Percentiles rank a stretch among this genome's conserved stretches.
phyloP scores from a whole-genome alignment of 139 green algal species.

The Marvania coccoides region DNA sequence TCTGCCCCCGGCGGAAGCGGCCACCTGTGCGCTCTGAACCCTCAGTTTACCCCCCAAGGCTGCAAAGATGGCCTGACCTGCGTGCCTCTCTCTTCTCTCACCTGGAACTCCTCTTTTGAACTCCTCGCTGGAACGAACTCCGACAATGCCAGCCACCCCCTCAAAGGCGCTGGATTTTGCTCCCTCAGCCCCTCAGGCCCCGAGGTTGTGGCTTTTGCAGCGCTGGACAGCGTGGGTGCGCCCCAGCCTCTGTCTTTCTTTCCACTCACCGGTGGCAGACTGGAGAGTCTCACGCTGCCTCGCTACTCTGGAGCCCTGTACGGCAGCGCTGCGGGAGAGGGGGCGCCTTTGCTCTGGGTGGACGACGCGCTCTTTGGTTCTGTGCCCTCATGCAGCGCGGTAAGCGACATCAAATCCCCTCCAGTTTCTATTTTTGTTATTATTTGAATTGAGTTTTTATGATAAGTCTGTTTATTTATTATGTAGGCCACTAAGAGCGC shows the following conservation, averaged over 20 bases:
- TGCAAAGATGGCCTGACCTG: background rate
- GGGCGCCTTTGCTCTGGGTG: background rate
- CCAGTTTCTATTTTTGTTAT: no score
- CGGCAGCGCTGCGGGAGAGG: background rate
- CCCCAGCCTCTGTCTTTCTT: slow-evolving; percentile 14
- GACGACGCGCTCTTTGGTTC: slow-evolving; percentile 1
- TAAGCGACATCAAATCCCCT: no score
- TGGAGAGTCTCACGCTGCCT: slow-evolving; percentile 2
- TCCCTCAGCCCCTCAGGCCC: background rate
- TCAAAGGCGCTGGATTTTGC: background rate
- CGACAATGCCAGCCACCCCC: background rate
- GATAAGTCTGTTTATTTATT: no score
- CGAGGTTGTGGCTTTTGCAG: background rate
- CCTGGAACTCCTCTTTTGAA: no score
- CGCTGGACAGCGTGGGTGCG: background rate
- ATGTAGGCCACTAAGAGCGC: background rate
- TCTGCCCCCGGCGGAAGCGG: no score
- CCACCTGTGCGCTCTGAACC: no score
- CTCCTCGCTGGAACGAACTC: background rate
- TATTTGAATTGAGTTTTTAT: no score
- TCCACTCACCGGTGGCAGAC: slow-evolving; percentile 4
- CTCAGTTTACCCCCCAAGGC: no score
- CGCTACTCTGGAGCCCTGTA: background rate
- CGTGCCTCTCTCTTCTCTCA: no score
- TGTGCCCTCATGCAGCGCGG: slow-evolving; percentile 11